Conservation (phyloP, 73 alveolate genomes). For the Blepharisma japonicum region DNA sequence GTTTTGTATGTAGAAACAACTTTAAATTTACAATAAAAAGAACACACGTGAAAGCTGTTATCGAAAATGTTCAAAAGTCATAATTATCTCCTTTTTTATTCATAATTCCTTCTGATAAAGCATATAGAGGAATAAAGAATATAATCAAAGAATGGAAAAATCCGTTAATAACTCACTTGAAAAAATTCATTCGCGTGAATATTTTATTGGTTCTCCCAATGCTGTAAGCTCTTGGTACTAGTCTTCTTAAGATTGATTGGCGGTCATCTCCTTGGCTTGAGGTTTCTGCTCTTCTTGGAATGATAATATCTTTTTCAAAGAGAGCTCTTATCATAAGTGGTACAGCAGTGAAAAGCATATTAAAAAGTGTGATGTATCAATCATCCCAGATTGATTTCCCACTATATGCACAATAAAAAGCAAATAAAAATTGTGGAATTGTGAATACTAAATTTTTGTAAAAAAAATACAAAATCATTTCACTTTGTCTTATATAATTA, state of each 20-base stretch:
- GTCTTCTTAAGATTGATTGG: slow-evolving; percentile 31
- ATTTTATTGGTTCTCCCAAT: slow-evolving; percentile 45
- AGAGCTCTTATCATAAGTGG: slow-evolving; percentile 89
- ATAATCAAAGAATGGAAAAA: slow-evolving; percentile 32
- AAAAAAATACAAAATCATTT: slow-evolving; percentile 82
- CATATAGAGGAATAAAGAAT: slow-evolving; percentile 37
- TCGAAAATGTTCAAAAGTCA: slow-evolving; percentile 45
- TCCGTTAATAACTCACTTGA: slow-evolving; percentile 42
- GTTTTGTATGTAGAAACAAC: slow-evolving; percentile 37
- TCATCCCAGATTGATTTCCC: slow-evolving; percentile 92
- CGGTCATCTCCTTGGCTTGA: slow-evolving; percentile 30
- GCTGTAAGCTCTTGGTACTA: slow-evolving; percentile 39
- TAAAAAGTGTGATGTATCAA: slow-evolving; percentile 88
- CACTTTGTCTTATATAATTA: slow-evolving; percentile 75
- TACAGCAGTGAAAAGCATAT: slow-evolving; percentile 91
- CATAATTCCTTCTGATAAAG: slow-evolving; percentile 29
- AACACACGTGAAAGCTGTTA: slow-evolving; percentile 37
- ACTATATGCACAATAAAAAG: slow-evolving; percentile 65
- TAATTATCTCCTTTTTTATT: slow-evolving; percentile 30
- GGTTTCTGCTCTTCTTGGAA: slow-evolving; percentile 34
- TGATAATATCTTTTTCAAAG: slow-evolving; percentile 78
- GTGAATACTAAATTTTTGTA: slow-evolving; percentile 94
- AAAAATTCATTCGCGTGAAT: slow-evolving; percentile 37
- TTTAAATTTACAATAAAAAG: slow-evolving; percentile 40
- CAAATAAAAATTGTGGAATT: slow-evolving; percentile 79